Percentiles rank a stretch among this genome's conserved stretches.
These are phyloP conservation scores for Begonia loranthoides DNA, from an alignment of 306 rosid species.

Conservation along the genomic window DNA sequence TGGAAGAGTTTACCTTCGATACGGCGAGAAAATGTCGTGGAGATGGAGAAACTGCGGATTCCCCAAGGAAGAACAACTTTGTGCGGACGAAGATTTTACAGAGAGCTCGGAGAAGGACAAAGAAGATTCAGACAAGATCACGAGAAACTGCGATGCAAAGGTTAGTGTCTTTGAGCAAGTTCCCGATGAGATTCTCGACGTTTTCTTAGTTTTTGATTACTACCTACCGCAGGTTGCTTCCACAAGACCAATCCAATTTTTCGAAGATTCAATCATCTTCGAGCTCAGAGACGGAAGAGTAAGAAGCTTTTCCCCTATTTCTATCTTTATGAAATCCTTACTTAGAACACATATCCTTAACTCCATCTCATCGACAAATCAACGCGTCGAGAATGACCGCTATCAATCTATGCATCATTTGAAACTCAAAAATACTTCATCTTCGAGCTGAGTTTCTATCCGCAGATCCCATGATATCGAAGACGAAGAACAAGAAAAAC, in stretches of 20 bases:
- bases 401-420: no score
- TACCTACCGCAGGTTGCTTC: constrained; percentile 52
- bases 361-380: no score
- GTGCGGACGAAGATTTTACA: constrained; percentile 22
- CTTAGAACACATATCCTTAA: no score
- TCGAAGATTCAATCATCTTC: constrained; percentile 61
- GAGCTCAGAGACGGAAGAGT: constrained; percentile 90
- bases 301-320: constrained; percentile 17
- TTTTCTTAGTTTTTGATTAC: constrained; percentile 1
- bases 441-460: background rate
- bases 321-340: no score
- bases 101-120: constrained; percentile 20
- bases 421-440: background rate
- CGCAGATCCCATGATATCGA: no score
- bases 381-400: no score
- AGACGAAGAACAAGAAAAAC: background rate
- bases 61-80: constrained; percentile 31
- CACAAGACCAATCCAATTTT: constrained; percentile 63
- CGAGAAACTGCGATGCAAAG: constrained; percentile 52
- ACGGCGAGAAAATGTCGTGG: constrained; percentile 60
- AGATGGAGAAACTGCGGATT: constrained; percentile 71
- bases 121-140: constrained; percentile 11
- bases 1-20: constrained; percentile 72
- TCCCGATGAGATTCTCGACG: no score
- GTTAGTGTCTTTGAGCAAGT: constrained; percentile 16